Base-by-base conservation (phyloP, 2,329 filamentous ascomycete species). In the Epichloe elymi region DNA sequence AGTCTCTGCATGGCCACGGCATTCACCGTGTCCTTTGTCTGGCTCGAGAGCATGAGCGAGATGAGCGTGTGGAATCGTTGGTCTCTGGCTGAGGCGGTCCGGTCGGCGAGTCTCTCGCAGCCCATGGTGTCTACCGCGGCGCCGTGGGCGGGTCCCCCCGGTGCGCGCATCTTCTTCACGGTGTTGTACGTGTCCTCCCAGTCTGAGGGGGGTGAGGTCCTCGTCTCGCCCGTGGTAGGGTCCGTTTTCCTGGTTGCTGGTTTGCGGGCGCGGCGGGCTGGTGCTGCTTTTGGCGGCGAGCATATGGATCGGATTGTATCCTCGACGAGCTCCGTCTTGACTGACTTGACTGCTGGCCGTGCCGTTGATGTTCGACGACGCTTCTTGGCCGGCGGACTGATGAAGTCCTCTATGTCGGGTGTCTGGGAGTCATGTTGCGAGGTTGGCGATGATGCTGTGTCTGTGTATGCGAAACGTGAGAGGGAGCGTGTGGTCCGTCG, bases 121-220 rank as follows among this genome's bases (percentile, higher is more conserved):
- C 93, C 93, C 90, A 97, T 96, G 0, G 91, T 97, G 66, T 98
- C 93, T 11, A 98, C 93, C 0, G 91, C 86, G 1, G 93, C 93
- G 77, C 85, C 67, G 71, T 78, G 63, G 63, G 85, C 69, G 69
- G 68, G 61, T 6, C 75, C 74, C 75, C 0, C 75, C 0, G 69
- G 64, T 4, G 67, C 65, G 2, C 81, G 83, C 89, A 97, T 96
- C 61, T 79, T 76, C 60, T 84, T 83, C 43, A 94, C 85, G 0
- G 80, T 70, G 36, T 75, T 69, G 68, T 96, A 98, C 52, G 95
- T 81, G 51, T 82, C 78, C 55, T 88, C 81, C 93, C 93, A 96
- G 63, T 89, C 82, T 0, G 81, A 74, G 90, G 89, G 1, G 1
- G 88, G 80, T n/a, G 68, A 64, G 26, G 70, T 63, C 17, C 61